Conservation (phyloP, 805 yeast genomes). For the Candida boleticola region DNA sequence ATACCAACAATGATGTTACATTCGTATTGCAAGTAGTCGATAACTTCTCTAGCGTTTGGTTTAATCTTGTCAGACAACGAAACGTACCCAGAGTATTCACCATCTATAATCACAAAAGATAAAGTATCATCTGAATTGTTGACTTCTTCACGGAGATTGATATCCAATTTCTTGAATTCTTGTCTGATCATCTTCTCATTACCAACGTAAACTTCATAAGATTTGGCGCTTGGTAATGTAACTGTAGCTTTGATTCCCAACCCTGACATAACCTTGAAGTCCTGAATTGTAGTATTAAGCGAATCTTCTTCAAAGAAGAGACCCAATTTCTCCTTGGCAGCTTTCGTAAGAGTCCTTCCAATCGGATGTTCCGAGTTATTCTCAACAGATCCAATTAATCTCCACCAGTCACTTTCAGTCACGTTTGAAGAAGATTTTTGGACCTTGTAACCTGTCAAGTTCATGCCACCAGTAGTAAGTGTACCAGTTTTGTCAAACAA, state of each 20-base stretch:
- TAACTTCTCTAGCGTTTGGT: constrained; percentile 58
- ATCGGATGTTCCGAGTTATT: constrained; percentile 82
- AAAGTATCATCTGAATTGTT: constrained; percentile 37
- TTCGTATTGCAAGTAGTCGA: constrained; percentile 48
- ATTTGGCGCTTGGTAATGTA: constrained; percentile 22
- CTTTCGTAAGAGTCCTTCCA: constrained; percentile 63
- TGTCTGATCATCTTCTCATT: constrained; percentile 40
- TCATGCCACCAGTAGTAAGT: constrained; percentile 81
- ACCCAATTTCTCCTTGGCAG: constrained; percentile 26
- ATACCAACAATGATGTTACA: constrained; percentile 68
- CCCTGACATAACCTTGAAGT: constrained; percentile 41
- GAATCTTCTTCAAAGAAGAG: constrained; percentile 31
- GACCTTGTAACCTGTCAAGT: constrained; percentile 21
- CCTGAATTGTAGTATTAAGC: constrained; percentile 27
- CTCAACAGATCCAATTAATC: constrained; percentile 59
- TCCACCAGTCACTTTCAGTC: constrained; percentile 44
- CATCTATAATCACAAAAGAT: constrained; percentile 59
- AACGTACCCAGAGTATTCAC: constrained; percentile 58
- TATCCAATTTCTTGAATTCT: constrained; percentile 7
- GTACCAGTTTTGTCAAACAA: constrained; percentile 97
- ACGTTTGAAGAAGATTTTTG: constrained; percentile 7
- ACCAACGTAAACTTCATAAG: constrained; percentile 50
- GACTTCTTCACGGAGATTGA: constrained; percentile 16
- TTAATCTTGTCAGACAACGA: constrained; percentile 69
- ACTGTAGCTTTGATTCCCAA: constrained; percentile 43